Base-by-base conservation (phyloP, 768 basidiomycete genomes). In the Neoboletus brunneissimus region DNA sequence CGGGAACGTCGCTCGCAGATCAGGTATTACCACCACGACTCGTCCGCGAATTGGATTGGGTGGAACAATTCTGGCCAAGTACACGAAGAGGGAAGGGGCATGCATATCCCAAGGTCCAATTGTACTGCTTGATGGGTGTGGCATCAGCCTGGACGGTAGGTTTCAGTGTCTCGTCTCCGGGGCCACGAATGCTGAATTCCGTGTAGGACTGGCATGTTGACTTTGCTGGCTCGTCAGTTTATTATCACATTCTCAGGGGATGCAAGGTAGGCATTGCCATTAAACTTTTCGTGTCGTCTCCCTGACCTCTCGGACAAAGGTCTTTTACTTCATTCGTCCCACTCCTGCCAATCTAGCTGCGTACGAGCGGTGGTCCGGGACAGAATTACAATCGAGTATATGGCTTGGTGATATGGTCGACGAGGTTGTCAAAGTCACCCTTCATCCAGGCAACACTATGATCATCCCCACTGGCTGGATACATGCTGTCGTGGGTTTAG, bases 391-490 rank as follows among this genome's bases (percentile, higher is more conserved):
- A 68, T 86, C 86, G 53, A 83, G 82, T 57, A 81, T 85, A 10
- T 99, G 96, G 95, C 78, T 98, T 5, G 97, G 96, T 6, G 92
- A 95, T 65, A 78, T 91, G 82, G 90, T 87, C 11, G 94, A 97
- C 60, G 89, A 92, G 61, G 97, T 99, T 9, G 83, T 84, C 67
- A 94, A 89, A 68, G 87, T 95, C 11, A 86, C 88, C 58, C 72
- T 95, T 54, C 73, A 76, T 22, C 77, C 80, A 25, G 92, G 91
- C 9, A 91, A 93, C 62, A 94, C 91, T 5, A 90, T 94, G 88
- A 91, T 95, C 47, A 95, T 97, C 51, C 94, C 96, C 2, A 87
- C 93, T 1, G 96, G 96, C 0, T 99, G 96, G 90, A 98, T 98
- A 56, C 96, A 99, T 68, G 93, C 94, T 12, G 96, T 99, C 40